phyloP scores from a whole-genome alignment of 179 eudicot species.

The Actinidia chinensis region DNA sequence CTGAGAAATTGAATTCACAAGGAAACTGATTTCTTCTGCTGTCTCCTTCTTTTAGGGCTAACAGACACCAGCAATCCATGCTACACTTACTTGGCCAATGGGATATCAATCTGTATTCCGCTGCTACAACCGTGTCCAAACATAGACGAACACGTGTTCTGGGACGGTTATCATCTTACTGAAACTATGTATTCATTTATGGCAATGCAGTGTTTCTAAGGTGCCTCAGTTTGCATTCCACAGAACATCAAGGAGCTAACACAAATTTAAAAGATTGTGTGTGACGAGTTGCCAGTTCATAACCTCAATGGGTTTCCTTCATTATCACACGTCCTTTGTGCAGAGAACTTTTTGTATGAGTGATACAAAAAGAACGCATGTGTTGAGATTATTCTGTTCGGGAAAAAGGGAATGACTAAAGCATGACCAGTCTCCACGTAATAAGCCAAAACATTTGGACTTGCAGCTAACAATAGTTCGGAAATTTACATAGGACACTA shows the following conservation, averaged over 20 bases:
- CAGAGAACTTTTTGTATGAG: too few species aligned
- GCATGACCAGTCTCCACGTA: too few species aligned
- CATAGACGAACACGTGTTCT: constrained; percentile 40
- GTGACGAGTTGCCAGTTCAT: too few species aligned
- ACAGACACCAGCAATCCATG: constrained; percentile 42
- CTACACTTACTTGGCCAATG: constrained; percentile 43
- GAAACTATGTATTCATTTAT: constrained; percentile 36
- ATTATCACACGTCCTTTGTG: too few species aligned
- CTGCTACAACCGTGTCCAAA: constrained; percentile 26
- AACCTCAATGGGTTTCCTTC: neutral
- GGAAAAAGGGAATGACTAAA: too few species aligned
- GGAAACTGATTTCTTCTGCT: neutral
- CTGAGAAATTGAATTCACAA: neutral
- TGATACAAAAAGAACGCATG: too few species aligned
- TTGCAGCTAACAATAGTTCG: too few species aligned
- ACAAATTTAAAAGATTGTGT: neutral
- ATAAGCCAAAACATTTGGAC: too few species aligned
- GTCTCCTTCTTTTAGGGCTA: constrained; percentile 33
- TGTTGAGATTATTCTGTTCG: too few species aligned
- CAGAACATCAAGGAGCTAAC: constrained; percentile 36
- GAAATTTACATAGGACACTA: too few species aligned
- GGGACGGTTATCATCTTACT: constrained; percentile 55
- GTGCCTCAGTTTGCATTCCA: constrained; percentile 40
- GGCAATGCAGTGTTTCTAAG: constrained; percentile 35
- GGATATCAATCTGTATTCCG: constrained; percentile 41